Conservation (phyloP, 129 eudicot genomes). For the Ambrosia artemisiifolia region DNA sequence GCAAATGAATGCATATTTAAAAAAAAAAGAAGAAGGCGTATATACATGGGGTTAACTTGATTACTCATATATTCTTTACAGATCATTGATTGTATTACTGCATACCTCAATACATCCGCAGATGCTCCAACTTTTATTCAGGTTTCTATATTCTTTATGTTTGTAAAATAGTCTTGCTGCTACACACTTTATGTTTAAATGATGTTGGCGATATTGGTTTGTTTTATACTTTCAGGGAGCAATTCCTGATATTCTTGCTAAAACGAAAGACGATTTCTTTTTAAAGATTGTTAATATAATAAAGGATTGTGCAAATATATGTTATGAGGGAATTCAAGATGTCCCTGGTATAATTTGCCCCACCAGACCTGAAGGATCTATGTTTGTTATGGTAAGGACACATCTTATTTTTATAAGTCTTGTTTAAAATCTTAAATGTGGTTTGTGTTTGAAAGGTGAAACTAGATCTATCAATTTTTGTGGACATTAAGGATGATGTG, state of each 20-base stretch:
- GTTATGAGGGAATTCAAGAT: constrained; percentile 48
- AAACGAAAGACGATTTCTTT: constrained; percentile 65
- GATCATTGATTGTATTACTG: constrained; percentile 65
- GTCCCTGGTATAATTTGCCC: constrained; percentile 78
- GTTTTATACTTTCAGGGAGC: constrained; percentile 56
- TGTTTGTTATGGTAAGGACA: constrained; percentile 83
- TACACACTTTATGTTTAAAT: neutral
- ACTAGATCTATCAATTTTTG: constrained; percentile 55
- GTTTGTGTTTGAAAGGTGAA: constrained; percentile 50
- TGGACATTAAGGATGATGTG: constrained; percentile 68
- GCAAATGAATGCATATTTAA: neutral
- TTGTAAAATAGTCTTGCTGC: neutral
- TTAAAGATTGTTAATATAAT: constrained; percentile 39
- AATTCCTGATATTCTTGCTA: constrained; percentile 58
- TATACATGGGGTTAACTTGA: neutral
- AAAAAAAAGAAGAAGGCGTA: no score
- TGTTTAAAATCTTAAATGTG: neutral
- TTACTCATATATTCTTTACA: constrained; percentile 26
- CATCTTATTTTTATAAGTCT: neutral
- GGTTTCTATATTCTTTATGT: constrained; percentile 27
- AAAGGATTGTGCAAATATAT: constrained; percentile 49
- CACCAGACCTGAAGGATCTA: constrained; percentile 83
- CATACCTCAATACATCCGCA: constrained; percentile 52
- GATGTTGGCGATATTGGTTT: neutral
- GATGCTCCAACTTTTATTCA: constrained; percentile 83